A percentile compares a stretch with the other conserved stretches of the same genome.
phyloP scores from a whole-genome alignment of 768 basidiomycete genomes.

The Boletus rufocinnamomeus region DNA sequence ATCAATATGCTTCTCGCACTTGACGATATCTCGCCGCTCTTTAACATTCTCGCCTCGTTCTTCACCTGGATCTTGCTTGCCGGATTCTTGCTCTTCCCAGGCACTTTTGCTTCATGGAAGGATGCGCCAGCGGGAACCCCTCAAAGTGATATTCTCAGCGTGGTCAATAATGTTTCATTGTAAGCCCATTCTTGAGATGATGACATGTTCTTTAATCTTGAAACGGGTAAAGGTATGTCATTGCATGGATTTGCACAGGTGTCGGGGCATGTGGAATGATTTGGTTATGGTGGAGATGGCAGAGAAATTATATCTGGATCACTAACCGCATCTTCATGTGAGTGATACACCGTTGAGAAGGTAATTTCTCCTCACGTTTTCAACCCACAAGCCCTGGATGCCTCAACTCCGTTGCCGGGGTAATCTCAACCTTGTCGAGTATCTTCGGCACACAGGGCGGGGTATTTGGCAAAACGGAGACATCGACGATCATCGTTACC shows the following conservation, averaged over 20 bases:
- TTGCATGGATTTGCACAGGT: slow-evolving; percentile 56
- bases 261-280: slow-evolving; percentile 55
- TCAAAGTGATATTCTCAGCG: slow-evolving; percentile 35
- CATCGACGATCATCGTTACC: slow-evolving; percentile 52
- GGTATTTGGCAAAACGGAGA: slow-evolving; percentile 43
- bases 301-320: slow-evolving; percentile 58
- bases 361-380: slow-evolving; percentile 6
- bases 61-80: slow-evolving; percentile 66
- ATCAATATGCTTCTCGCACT: slow-evolving; percentile 64
- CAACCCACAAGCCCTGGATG: slow-evolving; percentile 48
- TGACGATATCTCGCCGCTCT: slow-evolving; percentile 51
- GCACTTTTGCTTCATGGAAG: slow-evolving; percentile 54
- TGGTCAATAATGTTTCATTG: slow-evolving; percentile 48
- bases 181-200: slow-evolving; percentile 29
- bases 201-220: slow-evolving; percentile 5
- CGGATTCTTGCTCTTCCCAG: slow-evolving; percentile 63
- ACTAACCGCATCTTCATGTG: slow-evolving; percentile 59
- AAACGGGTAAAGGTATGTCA: slow-evolving; percentile 43
- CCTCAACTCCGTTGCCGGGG: slow-evolving; percentile 56
- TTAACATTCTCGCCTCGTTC: slow-evolving; percentile 55
- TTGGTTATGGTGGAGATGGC: slow-evolving; percentile 63
- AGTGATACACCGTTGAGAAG: slow-evolving; percentile 20
- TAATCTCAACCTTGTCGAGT: slow-evolving; percentile 55
- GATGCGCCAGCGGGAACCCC: slow-evolving; percentile 30
- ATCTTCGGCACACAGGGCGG: slow-evolving; percentile 53